Evolutionary conservation across 2,329 filamentous ascomycete genomes (phyloP).

Genomic region (Stemphylium beticola): DNA sequence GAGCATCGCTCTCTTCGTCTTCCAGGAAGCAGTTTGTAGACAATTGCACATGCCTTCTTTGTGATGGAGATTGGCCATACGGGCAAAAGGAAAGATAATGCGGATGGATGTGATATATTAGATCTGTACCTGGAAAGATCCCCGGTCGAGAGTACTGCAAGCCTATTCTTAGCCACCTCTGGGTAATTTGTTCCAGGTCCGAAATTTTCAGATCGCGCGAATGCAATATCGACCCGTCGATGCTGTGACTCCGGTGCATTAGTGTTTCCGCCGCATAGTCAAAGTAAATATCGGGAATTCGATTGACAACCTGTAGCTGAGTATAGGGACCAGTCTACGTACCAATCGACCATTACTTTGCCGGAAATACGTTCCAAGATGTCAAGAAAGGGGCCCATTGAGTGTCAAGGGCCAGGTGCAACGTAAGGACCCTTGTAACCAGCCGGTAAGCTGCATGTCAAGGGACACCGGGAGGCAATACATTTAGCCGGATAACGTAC

Average conservation of each 20-base stretch:
- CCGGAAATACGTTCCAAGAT: neutral
- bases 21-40: neutral
- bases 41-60: neutral
- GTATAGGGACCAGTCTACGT: too few species aligned
- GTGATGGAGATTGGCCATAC: neutral
- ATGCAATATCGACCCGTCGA: slow-evolving; percentile 31
- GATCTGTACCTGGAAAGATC: slow-evolving; percentile 1
- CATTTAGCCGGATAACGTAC: slow-evolving; percentile 42
- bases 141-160: neutral
- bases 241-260: slow-evolving; percentile 22
- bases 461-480: slow-evolving; percentile 2
- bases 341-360: too few species aligned
- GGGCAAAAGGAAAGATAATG: slow-evolving; percentile 2
- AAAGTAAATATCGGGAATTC: neutral
- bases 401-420: neutral
- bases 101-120: slow-evolving; percentile 13
- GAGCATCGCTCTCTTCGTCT: too few species aligned
- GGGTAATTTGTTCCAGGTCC: slow-evolving; percentile 13
- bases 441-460: slow-evolving; percentile 21
- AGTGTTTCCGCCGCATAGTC: slow-evolving; percentile 29
- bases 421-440: slow-evolving; percentile 1
- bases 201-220: slow-evolving; percentile 6
- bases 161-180: slow-evolving; percentile 16
- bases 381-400: neutral
- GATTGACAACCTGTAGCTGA: neutral